A percentile compares a stretch with the other conserved stretches of the same genome.
Evolutionary conservation across 805 yeast species (phyloP).

Genomic region (Candida khao-thaluensis): DNA sequence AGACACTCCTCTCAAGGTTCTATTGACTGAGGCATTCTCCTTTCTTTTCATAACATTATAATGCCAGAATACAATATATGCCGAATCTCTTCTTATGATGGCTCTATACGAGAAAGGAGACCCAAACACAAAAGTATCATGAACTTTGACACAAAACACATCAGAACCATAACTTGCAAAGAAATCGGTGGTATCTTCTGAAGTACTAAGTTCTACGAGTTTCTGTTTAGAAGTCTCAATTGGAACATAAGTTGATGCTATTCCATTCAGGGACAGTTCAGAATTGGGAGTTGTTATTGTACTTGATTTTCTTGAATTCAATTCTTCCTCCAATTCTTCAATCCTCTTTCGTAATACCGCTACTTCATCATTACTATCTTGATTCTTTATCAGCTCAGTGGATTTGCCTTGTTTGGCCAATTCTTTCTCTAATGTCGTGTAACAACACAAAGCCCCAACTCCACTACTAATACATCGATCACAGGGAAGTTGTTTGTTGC

Average conservation of each 20-base stretch:
- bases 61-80: slow-evolving; percentile 13
- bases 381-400: slow-evolving; percentile 6
- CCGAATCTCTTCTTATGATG: slow-evolving; percentile 11
- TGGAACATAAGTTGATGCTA: background rate
- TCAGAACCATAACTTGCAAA: slow-evolving; percentile 9
- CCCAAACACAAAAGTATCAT: slow-evolving; percentile 9
- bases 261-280: background rate
- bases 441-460: slow-evolving; percentile 12
- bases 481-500: slow-evolving; percentile 36
- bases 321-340: slow-evolving; percentile 9
- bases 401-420: slow-evolving; percentile 16
- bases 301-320: background rate
- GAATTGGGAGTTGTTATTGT: background rate
- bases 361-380: slow-evolving; percentile 6
- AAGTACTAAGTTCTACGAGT: background rate
- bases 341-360: slow-evolving; percentile 6
- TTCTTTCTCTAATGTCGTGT: slow-evolving; percentile 15
- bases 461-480: slow-evolving; percentile 20
- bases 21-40: background rate
- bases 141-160: slow-evolving; percentile 4
- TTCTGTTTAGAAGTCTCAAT: background rate
- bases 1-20: slow-evolving; percentile 9
- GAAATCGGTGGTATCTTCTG: slow-evolving; percentile 11
- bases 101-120: slow-evolving; percentile 13
- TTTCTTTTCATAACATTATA: slow-evolving; percentile 5